Conservation (phyloP, 768 basidiomycete species). For the Paxillus rubicundulus region DNA sequence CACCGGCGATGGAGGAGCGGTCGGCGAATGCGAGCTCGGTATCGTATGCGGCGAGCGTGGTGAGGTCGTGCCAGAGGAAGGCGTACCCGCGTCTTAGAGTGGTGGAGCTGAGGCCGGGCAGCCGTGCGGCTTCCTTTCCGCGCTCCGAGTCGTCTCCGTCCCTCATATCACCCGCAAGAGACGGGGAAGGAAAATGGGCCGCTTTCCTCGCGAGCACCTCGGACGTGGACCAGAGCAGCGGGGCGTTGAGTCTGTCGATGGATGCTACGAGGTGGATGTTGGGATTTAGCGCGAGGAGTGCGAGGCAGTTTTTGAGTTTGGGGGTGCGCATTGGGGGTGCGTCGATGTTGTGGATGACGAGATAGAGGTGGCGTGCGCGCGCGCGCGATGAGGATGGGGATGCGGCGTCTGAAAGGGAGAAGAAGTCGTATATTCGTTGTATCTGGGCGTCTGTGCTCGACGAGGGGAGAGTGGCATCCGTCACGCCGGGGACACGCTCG, state of each 20-base stretch:
- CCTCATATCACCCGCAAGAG: background rate
- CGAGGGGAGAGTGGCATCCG: background rate
- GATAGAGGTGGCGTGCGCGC: constrained; percentile 52
- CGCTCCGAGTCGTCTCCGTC: constrained; percentile 11
- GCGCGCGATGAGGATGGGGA: background rate
- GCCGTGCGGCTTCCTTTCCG: constrained; percentile 1
- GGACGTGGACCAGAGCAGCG: constrained; percentile 79
- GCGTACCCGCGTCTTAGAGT: constrained; percentile 50
- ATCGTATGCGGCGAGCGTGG: constrained; percentile 82
- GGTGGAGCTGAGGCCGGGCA: background rate
- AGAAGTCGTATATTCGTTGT: constrained; percentile 63
- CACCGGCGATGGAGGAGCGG: constrained; percentile 59
- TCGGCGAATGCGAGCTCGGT: constrained; percentile 69
- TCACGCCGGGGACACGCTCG: constrained; percentile 36
- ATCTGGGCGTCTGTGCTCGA: constrained; percentile 56
- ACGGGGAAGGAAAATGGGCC: constrained; percentile 1
- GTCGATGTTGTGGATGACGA: constrained; percentile 91
- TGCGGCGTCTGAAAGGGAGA: constrained; percentile 39
- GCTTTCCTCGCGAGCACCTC: constrained; percentile 56
- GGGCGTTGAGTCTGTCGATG: constrained; percentile 82
- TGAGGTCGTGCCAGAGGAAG: constrained; percentile 89
- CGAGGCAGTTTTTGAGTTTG: constrained; percentile 64
- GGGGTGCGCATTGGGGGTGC: constrained; percentile 61
- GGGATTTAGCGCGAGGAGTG: constrained; percentile 68
- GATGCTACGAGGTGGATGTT: constrained; percentile 82